Evolutionary conservation across 176 grass and related monocot species (phyloP).

Genomic region (Rhipidocladum racemiflorum): DNA sequence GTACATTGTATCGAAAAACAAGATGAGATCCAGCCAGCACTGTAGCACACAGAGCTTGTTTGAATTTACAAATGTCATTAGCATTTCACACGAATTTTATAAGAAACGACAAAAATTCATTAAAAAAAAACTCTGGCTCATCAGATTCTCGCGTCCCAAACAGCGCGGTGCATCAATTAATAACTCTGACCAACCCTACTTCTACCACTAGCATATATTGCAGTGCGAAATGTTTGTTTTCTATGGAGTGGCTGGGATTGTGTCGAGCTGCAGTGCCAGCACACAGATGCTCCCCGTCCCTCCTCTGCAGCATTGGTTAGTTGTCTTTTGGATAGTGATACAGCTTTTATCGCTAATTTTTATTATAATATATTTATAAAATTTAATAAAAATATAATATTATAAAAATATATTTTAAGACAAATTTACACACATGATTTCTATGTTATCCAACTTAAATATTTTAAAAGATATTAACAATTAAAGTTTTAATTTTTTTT

Average conservation of each 20-base stretch:
- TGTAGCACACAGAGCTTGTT: not conserved
- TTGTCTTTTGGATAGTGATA: no score
- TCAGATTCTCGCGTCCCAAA: not conserved
- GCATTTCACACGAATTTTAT: not conserved
- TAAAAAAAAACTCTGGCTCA: not conserved
- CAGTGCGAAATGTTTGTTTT: not conserved
- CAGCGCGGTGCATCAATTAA: not conserved
- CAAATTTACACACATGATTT: no score
- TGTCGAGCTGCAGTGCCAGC: not conserved
- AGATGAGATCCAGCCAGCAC: not conserved
- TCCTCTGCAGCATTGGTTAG: not conserved
- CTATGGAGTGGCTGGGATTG: not conserved
- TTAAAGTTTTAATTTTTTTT: no score
- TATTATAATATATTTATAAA: no score
- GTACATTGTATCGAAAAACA: not conserved
- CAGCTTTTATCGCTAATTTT: no score
- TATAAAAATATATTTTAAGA: no score
- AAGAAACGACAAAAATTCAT: not conserved
- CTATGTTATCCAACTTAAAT: no score
- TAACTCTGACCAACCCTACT: not conserved
- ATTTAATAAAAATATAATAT: no score
- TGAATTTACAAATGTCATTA: not conserved
- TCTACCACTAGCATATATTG: not conserved
- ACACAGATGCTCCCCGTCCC: not conserved
- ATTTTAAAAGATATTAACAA: no score